A percentile compares a stretch with the other conserved stretches of the same genome.
These are phyloP conservation scores for Colletotrichum chrysophilum DNA, from an alignment of 2,329 filamentous ascomycete genomes.

Conservation along the genomic window DNA sequence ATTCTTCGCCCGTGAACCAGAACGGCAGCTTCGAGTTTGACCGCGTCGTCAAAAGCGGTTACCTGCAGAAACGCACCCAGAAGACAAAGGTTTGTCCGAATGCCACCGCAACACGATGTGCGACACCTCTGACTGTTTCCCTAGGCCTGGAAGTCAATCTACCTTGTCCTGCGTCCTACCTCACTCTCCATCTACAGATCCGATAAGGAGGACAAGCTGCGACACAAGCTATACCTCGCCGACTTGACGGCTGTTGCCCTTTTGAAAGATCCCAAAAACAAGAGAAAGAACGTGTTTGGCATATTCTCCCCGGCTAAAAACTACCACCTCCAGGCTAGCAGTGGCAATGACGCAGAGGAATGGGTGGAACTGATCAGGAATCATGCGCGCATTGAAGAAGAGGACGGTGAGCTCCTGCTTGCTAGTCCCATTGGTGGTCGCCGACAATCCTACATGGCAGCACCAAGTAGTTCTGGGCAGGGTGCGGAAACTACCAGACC, in stretches of 20 bases:
- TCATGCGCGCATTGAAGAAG: conserved; percentile 84
- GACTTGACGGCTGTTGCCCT: conserved; percentile 91
- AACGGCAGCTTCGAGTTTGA: conserved; percentile 97
- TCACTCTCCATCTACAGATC: conserved; percentile 93
- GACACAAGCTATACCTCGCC: conserved; percentile 84
- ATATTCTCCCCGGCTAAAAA: conserved; percentile 91
- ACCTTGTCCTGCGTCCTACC: conserved; percentile 88
- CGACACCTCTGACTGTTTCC: background rate
- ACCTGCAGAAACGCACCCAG: conserved; percentile 85
- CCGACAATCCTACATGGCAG: conserved; percentile 47
- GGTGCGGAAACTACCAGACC: background rate
- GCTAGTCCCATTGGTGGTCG: conserved; percentile 66
- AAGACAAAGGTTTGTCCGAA: conserved; percentile 79
- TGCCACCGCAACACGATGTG: background rate
- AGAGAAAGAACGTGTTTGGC: conserved; percentile 86
- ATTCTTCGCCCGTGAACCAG: conserved; percentile 83
- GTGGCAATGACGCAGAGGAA: conserved; percentile 75
- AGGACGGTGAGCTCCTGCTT: conserved; percentile 83
- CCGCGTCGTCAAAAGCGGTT: conserved; percentile 87
- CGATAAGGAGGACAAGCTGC: conserved; percentile 85
- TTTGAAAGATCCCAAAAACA: conserved; percentile 88
- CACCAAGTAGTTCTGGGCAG: background rate
- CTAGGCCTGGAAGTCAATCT: conserved; percentile 88
- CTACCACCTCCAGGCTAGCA: conserved; percentile 84
- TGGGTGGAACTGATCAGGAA: conserved; percentile 85